Evolutionary conservation across 139 green algal species (phyloP).

Genomic region (Penium margaritaceum): DNA sequence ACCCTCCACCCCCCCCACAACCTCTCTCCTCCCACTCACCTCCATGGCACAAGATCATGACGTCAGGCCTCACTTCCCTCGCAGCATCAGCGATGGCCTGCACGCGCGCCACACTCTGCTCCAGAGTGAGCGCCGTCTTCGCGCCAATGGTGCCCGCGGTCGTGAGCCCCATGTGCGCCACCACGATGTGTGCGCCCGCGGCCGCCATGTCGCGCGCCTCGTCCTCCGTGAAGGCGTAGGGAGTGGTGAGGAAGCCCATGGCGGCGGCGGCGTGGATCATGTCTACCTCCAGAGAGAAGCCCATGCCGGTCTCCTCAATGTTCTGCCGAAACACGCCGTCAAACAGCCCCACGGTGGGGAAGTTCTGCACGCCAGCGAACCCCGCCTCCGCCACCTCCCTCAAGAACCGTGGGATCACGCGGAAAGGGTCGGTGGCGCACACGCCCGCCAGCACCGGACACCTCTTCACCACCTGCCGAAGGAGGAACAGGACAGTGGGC

Average conservation of each 20-base stretch:
- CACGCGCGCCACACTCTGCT: not conserved
- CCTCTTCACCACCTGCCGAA: conserved; percentile 1
- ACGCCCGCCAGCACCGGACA: not conserved
- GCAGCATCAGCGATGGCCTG: conserved; percentile 6
- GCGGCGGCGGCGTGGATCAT: not conserved
- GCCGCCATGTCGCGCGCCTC: conserved; percentile 1
- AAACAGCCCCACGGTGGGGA: conserved; percentile 8
- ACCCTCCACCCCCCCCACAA: too few relatives aligned
- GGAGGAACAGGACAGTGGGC: not conserved
- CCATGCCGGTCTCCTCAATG: conserved; percentile 15
- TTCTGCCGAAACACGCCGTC: conserved; percentile 1
- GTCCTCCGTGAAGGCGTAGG: conserved; percentile 6
- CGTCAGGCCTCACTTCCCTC: not conserved
- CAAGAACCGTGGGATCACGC: not conserved
- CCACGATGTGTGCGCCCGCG: not conserved
- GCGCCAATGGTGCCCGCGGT: conserved; percentile 3
- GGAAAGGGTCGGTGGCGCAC: conserved; percentile 10
- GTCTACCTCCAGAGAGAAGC: not conserved
- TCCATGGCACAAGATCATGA: conserved; percentile 1
- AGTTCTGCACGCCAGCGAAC: conserved; percentile 15
- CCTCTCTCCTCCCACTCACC: too few relatives aligned
- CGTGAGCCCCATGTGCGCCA: conserved; percentile 10
- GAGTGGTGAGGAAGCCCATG: conserved; percentile 10
- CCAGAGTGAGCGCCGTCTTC: not conserved
- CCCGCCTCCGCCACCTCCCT: not conserved